These are phyloP conservation scores for Blastocystis sp. DNA, from an alignment of 352 stramenopile genomes.

Conservation along the genomic window DNA sequence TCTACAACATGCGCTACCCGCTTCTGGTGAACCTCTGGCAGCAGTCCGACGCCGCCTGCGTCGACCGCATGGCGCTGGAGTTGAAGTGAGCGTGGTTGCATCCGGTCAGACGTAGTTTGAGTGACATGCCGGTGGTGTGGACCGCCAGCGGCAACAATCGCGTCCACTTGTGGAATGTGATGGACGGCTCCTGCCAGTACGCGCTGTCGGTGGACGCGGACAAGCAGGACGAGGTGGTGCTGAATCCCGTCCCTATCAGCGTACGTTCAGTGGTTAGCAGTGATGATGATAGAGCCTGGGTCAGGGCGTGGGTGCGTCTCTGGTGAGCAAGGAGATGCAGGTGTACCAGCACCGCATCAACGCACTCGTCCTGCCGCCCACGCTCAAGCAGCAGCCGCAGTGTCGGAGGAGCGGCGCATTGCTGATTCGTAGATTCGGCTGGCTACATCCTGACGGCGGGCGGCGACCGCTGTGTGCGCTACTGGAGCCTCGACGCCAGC, in stretches of 20 bases:
- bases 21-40: conserved; percentile 65
- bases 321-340: conserved; percentile 17
- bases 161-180: conserved; percentile 46
- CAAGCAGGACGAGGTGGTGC: conserved; percentile 28
- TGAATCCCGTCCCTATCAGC: conserved; percentile 20
- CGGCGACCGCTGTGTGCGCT: conserved; percentile 56
- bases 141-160: conserved; percentile 29
- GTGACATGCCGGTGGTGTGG: conserved; percentile 7
- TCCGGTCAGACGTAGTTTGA: background rate
- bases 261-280: background rate
- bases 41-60: conserved; percentile 26
- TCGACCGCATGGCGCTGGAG: conserved; percentile 1
- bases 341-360: conserved; percentile 40
- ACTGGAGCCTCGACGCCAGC: conserved; percentile 53
- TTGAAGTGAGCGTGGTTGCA: background rate
- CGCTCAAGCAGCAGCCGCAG: background rate
- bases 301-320: background rate
- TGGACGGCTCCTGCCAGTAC: conserved; percentile 14
- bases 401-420: background rate
- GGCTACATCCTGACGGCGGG: conserved; percentile 48
- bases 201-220: background rate
- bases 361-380: conserved; percentile 33
- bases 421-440: conserved; percentile 24
- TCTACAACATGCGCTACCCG: conserved; percentile 68
- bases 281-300: conserved; percentile 10